Evolutionary conservation across 257 asterid species (phyloP), one percentile per base, ranked within the genome.

Genomic region (Solanum pinnatisectum): DNA sequence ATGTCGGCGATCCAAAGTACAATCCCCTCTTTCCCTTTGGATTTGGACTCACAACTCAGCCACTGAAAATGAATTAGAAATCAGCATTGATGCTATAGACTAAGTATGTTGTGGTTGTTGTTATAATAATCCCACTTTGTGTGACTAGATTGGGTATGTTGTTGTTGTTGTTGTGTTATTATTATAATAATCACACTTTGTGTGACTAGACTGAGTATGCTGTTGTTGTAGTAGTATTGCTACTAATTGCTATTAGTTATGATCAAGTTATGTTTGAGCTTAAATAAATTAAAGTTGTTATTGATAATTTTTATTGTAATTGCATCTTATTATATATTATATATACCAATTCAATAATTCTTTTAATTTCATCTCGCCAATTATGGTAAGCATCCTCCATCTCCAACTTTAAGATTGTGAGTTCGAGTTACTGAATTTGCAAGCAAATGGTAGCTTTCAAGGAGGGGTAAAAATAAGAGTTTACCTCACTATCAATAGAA

Each of bases 21-120:
- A 36, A 86, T 49, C 84, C 88, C 33, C 70, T 86, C 35, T 86
- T 72, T 86, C 84, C 88, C 39, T 86, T 86, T 72, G 84, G 88
- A 72, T 86, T 86, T 25, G 84, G 88, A 36, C 84, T 86, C 72
- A 86, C 56, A 9, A 86, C 89, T 70, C 72, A 83, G 23, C 42
- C 74, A 39, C n/a, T 70, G 13, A 49, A 16, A 23, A 74, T 52
- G 32, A 52, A 37, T 71, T 33, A 83, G 27, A 49, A 22, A 22
- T 68, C 44, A 74, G 22, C 32, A 74, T 10, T 74, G 52, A 74
- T 36, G 9, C 73, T 65, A 65, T 30, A 33, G 2, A 20, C 67
- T 79, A 27, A 11, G 65, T 15, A 27, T 42, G 12, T 12, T 79
- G 14, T 44, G 14, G 30, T 42, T 4, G 30, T 79, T 27, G 49